Base-by-base conservation (phyloP, 345 rosid species). In the Lepidium africanum region DNA sequence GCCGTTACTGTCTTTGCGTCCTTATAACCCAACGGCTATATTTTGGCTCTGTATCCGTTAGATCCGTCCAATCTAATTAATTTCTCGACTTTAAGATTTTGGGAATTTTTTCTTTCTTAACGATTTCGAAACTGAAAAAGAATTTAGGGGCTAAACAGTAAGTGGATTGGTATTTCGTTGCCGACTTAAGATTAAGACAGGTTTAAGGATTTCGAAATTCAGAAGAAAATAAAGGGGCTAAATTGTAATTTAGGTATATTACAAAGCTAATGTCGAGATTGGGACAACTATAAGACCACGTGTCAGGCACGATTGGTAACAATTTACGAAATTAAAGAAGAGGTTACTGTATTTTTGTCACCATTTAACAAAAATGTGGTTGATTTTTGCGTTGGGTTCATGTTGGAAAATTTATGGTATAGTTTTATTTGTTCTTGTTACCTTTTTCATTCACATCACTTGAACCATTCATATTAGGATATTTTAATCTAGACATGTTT, bases 1-100 rank as follows among this genome's bases (percentile, higher is more conserved):
- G 77, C 73, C 77, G 77, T 74, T 74, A 67, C 58, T 16, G 21
- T 59, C 11, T 52, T 67, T 27, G n/a, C 10, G 6, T 36, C 19
- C 6, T 7, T 30, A 30, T 30, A 30, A 30, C 57, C 32, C 77
- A 74, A 74, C 77, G 77, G 77, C 73, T 67, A 67, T 60, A 72
- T 72, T 61, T 9, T 14, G 47, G n/a, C 12, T 0, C 36, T 71
- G 63, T 53, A 36, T 52, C 56, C 69, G 69, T 71, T 62, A 21
- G n/a, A n/a, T 37, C 25, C 14, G 61, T 67, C 21, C 37, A n/a
- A 13, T 63, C 39, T 37, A 10, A 3, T 38, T 14, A 27, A 5
- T 63, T 63, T 36, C 5, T 13, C 32, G 5, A 30, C 57, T 72
- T 56, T 64, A 10, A 13, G 19, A 15, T 48, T 25, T 6, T 27